A percentile compares a stretch with the other conserved stretches of the same genome.
Evolutionary conservation across 2,329 filamentous ascomycete species (phyloP).

Genomic region (Scolecobasidium constrictum): DNA sequence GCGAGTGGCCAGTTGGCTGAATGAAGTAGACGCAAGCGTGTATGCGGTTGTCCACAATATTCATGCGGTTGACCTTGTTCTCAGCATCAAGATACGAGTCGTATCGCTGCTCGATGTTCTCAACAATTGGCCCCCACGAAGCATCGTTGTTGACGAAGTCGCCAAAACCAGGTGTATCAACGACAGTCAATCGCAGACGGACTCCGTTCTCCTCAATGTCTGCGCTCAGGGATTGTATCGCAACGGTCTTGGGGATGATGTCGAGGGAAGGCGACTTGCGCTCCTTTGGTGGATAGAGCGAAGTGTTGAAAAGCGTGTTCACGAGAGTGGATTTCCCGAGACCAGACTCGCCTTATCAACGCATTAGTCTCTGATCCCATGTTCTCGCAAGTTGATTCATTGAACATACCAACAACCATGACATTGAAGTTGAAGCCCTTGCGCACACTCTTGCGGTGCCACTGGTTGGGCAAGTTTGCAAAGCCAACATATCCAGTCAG

Average conservation of each 20-base stretch:
- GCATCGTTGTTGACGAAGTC: slow-evolving; percentile 99
- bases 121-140: slow-evolving; percentile 96
- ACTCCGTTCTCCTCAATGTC: slow-evolving; percentile 96
- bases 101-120: slow-evolving; percentile 99
- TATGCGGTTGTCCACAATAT: slow-evolving; percentile 98
- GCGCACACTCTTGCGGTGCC: slow-evolving; percentile 99
- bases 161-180: slow-evolving; percentile 95
- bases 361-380: slow-evolving; percentile 9
- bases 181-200: slow-evolving; percentile 87
- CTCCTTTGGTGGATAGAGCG: slow-evolving; percentile 96
- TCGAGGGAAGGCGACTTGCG: slow-evolving; percentile 95
- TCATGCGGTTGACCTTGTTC: slow-evolving; percentile 99
- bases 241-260: slow-evolving; percentile 80
- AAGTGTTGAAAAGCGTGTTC: slow-evolving; percentile 99
- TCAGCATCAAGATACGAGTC: slow-evolving; percentile 97
- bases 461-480: slow-evolving; percentile 97
- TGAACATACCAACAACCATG: slow-evolving; percentile 95
- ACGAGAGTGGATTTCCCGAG: slow-evolving; percentile 98
- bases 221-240: slow-evolving; percentile 43
- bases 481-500: slow-evolving; percentile 98
- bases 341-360: slow-evolving; percentile 77
- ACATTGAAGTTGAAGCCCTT: slow-evolving; percentile 99
- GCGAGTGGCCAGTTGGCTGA: slow-evolving; percentile 92
- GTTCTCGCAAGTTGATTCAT: slow-evolving; percentile 5
- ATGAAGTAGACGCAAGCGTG: slow-evolving; percentile 99